phyloP scores from a whole-genome alignment of 345 rosid species.

The Camelina hispida region DNA sequence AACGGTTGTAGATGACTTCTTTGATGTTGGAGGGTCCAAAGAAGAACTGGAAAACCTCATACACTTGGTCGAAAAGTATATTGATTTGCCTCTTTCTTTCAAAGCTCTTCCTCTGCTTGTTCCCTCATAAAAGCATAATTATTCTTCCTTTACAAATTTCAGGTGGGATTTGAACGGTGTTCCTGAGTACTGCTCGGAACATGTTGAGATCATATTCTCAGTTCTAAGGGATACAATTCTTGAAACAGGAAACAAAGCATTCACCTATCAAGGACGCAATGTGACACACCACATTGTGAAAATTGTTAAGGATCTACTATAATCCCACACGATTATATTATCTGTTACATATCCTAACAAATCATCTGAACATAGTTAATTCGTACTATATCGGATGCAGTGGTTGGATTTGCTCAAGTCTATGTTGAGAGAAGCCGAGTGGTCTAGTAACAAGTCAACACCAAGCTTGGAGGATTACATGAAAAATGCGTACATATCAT shows the following conservation, averaged over 20 bases:
- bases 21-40: slow-evolving; percentile 81
- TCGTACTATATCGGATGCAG: slow-evolving; percentile 49
- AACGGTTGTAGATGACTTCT: slow-evolving; percentile 88
- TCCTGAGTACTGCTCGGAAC: slow-evolving; percentile 64
- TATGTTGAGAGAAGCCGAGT: slow-evolving; percentile 65
- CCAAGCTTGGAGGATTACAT: slow-evolving; percentile 77
- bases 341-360: slow-evolving; percentile 7
- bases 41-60: slow-evolving; percentile 76
- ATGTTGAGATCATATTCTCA: slow-evolving; percentile 77
- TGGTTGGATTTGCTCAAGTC: slow-evolving; percentile 83
- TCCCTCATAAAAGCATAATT: slow-evolving; percentile 19
- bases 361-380: slow-evolving; percentile 2
- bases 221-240: slow-evolving; percentile 68
- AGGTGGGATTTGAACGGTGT: slow-evolving; percentile 68
- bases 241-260: slow-evolving; percentile 74
- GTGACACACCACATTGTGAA: slow-evolving; percentile 58
- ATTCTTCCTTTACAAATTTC: slow-evolving; percentile 33
- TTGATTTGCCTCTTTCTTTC: slow-evolving; percentile 14
- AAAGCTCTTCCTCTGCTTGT: slow-evolving; percentile 28
- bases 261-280: slow-evolving; percentile 63
- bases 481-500: slow-evolving; percentile 64
- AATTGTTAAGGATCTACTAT: slow-evolving; percentile 52
- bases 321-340: slow-evolving; percentile 6
- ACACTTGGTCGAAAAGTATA: slow-evolving; percentile 68
- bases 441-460: slow-evolving; percentile 56